These are phyloP conservation scores for Cercophora scortea DNA, from an alignment of 495 filamentous ascomycete species.

Conservation along the genomic window DNA sequence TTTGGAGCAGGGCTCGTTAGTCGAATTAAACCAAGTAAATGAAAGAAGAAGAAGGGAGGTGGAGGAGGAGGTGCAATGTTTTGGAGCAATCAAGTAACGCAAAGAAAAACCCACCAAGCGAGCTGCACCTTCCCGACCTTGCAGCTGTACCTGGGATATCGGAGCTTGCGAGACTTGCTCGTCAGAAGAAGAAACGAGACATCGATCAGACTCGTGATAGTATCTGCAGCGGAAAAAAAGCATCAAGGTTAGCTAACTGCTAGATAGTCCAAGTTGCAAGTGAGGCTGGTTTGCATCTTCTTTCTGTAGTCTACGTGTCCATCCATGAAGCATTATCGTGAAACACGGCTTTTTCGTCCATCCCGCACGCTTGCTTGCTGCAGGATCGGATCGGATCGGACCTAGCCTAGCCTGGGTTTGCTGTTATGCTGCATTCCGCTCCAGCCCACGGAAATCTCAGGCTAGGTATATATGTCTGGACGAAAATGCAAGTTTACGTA, in stretches of 20 bases:
- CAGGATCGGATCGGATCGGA: no score
- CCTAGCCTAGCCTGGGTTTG: no score
- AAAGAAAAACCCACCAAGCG: slow-evolving; percentile 46
- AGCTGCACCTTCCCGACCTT: slow-evolving; percentile 56
- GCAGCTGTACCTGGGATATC: slow-evolving; percentile 49
- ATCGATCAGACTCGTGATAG: slow-evolving; percentile 57
- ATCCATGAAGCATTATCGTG: background rate
- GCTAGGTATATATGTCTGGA: no score
- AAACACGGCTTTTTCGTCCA: no score
- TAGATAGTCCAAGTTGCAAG: no score
- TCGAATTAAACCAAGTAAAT: background rate
- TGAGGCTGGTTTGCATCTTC: background rate
- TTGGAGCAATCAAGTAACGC: background rate
- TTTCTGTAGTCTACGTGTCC: background rate
- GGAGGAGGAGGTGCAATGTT: no score
- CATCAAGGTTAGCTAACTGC: background rate
- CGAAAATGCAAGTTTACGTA: slow-evolving; percentile 15
- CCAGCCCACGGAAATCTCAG: no score
- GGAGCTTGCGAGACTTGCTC: slow-evolving; percentile 37
- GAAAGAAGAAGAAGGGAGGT: background rate
- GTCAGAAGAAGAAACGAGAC: slow-evolving; percentile 60
- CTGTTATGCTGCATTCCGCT: no score
- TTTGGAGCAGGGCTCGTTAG: background rate
- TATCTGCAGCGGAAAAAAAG: slow-evolving; percentile 33
- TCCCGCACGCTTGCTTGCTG: no score